A percentile compares a stretch with the other conserved stretches of the same genome.
Evolutionary conservation across 1,284 basidiomycete species (phyloP).

Genomic region (Ganoderma resinaceum): DNA sequence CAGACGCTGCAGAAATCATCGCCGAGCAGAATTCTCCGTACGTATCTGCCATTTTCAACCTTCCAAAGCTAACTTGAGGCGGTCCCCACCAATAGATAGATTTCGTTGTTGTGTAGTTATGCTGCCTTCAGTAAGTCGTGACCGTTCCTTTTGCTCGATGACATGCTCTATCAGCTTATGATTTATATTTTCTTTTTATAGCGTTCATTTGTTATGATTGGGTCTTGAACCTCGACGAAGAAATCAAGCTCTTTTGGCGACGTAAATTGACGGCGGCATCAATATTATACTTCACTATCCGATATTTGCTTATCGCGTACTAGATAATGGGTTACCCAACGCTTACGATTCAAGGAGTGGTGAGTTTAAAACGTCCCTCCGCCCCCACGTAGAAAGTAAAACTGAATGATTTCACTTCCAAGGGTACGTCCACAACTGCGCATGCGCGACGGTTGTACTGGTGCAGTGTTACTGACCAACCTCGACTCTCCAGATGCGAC

Average conservation of each 20-base stretch:
- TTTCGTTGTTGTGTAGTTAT: conserved; percentile 11
- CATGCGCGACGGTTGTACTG: too few relatives aligned
- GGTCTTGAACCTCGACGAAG: conserved; percentile 10
- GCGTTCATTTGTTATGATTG: conserved; percentile 13
- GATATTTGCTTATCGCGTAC: conserved; percentile 8
- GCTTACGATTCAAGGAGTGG: neutral
- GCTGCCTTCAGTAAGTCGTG: conserved; percentile 9
- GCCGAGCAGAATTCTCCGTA: conserved; percentile 10
- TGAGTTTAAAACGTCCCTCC: neutral
- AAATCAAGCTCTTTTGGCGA: conserved; percentile 12
- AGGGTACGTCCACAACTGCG: neutral
- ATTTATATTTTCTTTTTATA: neutral
- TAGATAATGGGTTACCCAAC: conserved; percentile 15
- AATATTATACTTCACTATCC: conserved; percentile 12
- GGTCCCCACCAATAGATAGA: neutral
- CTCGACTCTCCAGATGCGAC: conserved; percentile 2
- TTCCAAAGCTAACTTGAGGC: neutral
- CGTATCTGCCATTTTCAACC: neutral
- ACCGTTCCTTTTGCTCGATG: neutral
- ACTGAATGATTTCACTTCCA: neutral
- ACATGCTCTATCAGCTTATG: neutral
- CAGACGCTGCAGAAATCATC: conserved; percentile 7
- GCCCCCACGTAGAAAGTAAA: too few relatives aligned
- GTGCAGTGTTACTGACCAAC: neutral
- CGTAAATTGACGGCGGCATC: conserved; percentile 9